Conservation (phyloP, 306 rosid genomes). For the Sindora glabra region DNA sequence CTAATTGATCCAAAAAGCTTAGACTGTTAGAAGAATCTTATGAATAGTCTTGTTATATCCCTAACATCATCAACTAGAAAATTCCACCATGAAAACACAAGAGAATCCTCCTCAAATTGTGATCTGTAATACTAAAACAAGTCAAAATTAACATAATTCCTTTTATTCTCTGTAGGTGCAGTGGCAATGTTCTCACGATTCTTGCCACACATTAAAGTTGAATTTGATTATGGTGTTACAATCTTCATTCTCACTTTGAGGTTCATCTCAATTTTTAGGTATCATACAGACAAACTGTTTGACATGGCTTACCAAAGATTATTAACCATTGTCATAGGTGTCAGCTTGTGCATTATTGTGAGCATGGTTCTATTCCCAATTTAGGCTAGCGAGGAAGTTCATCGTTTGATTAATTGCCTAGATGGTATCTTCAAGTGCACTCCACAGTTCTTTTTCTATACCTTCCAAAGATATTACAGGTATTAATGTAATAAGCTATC, state of each 20-base stretch:
- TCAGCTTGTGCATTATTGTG: background rate
- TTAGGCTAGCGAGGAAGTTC: background rate
- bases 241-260: constrained; percentile 3
- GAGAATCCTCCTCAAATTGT: too few relatives aligned
- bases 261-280: background rate
- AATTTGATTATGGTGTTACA: background rate
- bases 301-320: background rate
- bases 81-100: too few relatives aligned
- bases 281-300: background rate
- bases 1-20: too few relatives aligned
- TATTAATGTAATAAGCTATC: background rate
- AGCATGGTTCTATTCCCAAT: background rate
- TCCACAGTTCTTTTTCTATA: background rate
- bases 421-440: background rate
- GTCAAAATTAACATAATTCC: too few relatives aligned
- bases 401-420: background rate
- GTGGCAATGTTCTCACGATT: background rate
- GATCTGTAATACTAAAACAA: too few relatives aligned
- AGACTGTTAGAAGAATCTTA: too few relatives aligned
- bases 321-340: background rate
- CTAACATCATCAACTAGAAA: too few relatives aligned
- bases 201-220: background rate
- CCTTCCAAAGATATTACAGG: background rate
- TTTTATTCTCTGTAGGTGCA: background rate
- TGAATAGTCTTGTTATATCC: too few relatives aligned